phyloP scores from a whole-genome alignment of 495 filamentous ascomycete species.

The Podospora pseudopauciseta region DNA sequence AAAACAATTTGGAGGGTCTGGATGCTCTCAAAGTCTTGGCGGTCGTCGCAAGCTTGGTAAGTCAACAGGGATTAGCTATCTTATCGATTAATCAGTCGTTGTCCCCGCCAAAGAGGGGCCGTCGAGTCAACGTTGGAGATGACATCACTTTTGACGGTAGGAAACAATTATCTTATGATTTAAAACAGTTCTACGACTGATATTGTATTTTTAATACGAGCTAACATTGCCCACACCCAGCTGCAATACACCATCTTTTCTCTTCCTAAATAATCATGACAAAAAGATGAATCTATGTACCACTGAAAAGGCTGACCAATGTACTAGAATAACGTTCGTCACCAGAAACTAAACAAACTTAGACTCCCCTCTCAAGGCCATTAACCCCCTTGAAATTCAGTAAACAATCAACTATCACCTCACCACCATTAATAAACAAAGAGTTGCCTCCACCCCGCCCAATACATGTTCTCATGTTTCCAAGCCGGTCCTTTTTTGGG shows the following conservation, averaged over 20 bases:
- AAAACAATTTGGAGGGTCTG: conserved; percentile 10
- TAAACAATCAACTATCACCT: not conserved
- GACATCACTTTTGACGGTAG: not conserved
- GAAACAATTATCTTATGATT: not conserved
- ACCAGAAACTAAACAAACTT: not conserved
- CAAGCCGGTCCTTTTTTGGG: not conserved
- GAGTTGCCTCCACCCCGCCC: not conserved
- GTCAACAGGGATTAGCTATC: not conserved
- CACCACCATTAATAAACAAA: not conserved
- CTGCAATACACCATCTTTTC: not conserved
- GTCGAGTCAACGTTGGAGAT: not conserved
- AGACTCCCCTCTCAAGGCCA: not conserved
- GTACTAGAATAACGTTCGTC: not conserved
- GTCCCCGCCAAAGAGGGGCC: not conserved
- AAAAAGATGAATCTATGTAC: not conserved
- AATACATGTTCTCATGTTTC: not conserved
- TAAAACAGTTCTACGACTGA: not conserved
- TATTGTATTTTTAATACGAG: not conserved
- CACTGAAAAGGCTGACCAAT: not conserved
- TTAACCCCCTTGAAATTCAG: not conserved
- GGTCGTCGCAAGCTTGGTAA: not conserved
- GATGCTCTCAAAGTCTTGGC: not conserved
- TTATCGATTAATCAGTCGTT: not conserved
- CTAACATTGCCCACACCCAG: not conserved
- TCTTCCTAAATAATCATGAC: not conserved